A percentile compares a stretch with the other conserved stretches of the same genome.
Evolutionary conservation across 1,139 yeast genomes (phyloP).

Genomic region (Scheffersomyces cryptocercus): DNA sequence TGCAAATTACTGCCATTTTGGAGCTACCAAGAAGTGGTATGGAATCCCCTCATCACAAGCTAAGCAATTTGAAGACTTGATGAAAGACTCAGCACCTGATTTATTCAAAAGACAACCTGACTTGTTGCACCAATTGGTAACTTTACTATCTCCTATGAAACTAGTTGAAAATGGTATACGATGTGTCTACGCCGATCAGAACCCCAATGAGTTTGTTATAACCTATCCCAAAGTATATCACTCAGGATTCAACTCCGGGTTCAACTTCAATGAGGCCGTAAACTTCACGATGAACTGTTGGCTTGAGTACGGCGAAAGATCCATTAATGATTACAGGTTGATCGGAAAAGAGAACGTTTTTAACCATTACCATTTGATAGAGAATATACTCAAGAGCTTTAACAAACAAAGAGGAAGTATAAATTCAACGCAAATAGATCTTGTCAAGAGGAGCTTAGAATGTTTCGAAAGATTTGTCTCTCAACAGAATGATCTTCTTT

Average conservation of each 20-base stretch:
- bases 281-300: slow-evolving; percentile 73
- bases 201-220: slow-evolving; percentile 74
- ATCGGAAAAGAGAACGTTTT: slow-evolving; percentile 62
- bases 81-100: slow-evolving; percentile 72
- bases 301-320: slow-evolving; percentile 62
- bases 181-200: slow-evolving; percentile 74
- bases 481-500: slow-evolving; percentile 13
- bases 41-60: slow-evolving; percentile 65
- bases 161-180: slow-evolving; percentile 54
- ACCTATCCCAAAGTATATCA: slow-evolving; percentile 81
- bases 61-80: slow-evolving; percentile 52
- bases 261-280: slow-evolving; percentile 78
- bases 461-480: slow-evolving; percentile 26
- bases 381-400: slow-evolving; percentile 34
- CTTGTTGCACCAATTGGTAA: slow-evolving; percentile 80
- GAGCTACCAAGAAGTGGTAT: slow-evolving; percentile 78
- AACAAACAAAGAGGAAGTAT: slow-evolving; percentile 5
- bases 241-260: slow-evolving; percentile 79
- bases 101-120: slow-evolving; percentile 85
- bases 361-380: slow-evolving; percentile 44
- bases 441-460: slow-evolving; percentile 24
- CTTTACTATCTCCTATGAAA: slow-evolving; percentile 69
- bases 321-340: slow-evolving; percentile 55
- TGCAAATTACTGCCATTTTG: slow-evolving; percentile 76
- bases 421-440: slow-evolving; percentile 6